A percentile compares a stretch with the other conserved stretches of the same genome.
These are phyloP conservation scores for Backusella psychrophila DNA, from an alignment of 192 early-diverging fungal species.

Conservation along the genomic window DNA sequence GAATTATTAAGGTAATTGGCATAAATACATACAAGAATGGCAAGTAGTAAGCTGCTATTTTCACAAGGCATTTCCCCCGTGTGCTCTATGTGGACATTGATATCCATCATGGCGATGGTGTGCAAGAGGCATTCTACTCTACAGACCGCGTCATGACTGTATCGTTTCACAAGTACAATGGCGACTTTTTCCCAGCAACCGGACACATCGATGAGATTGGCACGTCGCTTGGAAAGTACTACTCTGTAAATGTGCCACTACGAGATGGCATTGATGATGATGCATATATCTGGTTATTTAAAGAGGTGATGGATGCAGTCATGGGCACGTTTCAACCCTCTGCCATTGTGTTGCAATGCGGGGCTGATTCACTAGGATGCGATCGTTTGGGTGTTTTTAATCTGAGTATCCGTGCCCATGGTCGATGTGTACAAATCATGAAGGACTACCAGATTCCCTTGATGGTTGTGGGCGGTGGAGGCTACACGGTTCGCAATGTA, in stretches of 20 bases:
- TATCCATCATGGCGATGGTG: conserved; percentile 97
- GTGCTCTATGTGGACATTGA: conserved; percentile 98
- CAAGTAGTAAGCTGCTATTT: not conserved
- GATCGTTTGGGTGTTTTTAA: conserved; percentile 57
- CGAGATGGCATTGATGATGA: conserved; percentile 85
- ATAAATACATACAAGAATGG: too few relatives aligned
- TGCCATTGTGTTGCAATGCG: conserved; percentile 92
- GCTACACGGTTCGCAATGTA: conserved; percentile 91
- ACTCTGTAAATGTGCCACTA: conserved; percentile 89
- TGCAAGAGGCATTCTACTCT: conserved; percentile 92
- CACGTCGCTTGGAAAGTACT: conserved; percentile 71
- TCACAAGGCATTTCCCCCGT: conserved; percentile 66
- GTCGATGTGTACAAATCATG: conserved; percentile 76
- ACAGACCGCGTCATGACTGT: conserved; percentile 95
- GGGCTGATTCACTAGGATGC: conserved; percentile 58
- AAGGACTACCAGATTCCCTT: conserved; percentile 77
- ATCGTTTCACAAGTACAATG: conserved; percentile 93
- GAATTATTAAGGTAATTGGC: conserved; percentile 64
- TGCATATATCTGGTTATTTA: conserved; percentile 78
- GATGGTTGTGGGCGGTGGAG: conserved; percentile 84
- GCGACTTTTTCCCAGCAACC: conserved; percentile 91
- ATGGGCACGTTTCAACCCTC: conserved; percentile 74
- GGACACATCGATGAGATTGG: conserved; percentile 87
- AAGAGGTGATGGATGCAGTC: conserved; percentile 65
- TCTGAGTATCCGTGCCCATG: conserved; percentile 66